Percentiles rank a stretch among this genome's conserved stretches.
Conservation (phyloP, 768 basidiomycete species). For the Cubamyces sp. region DNA sequence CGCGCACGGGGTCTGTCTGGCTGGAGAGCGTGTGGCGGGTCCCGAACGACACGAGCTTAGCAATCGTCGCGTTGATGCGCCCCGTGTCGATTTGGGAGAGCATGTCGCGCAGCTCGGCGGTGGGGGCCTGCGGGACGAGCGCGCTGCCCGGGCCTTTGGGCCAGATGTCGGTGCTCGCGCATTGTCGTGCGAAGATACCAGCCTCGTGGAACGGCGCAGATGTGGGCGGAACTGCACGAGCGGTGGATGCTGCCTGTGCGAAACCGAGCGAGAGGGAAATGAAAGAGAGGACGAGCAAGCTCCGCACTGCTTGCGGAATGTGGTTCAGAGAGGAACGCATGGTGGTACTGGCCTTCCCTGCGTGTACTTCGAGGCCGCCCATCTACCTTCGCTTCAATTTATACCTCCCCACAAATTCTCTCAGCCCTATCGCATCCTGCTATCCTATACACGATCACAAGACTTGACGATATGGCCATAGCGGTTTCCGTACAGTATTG, state of each 20-base stretch:
- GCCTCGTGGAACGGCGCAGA: slow-evolving; percentile 13
- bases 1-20: slow-evolving; percentile 55
- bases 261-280: slow-evolving; percentile 15
- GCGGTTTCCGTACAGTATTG: not conserved
- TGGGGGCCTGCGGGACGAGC: slow-evolving; percentile 47
- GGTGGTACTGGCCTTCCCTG: not conserved
- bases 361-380: not conserved
- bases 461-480: not conserved
- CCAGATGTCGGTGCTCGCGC: slow-evolving; percentile 41
- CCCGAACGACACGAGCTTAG: slow-evolving; percentile 58
- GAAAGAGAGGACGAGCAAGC: slow-evolving; percentile 19
- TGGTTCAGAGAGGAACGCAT: slow-evolving; percentile 12
- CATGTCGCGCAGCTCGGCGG: slow-evolving; percentile 48
- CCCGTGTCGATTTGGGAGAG: slow-evolving; percentile 50
- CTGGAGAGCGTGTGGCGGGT: slow-evolving; percentile 56
- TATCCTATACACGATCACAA: slow-evolving; percentile 13
- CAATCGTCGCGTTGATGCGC: slow-evolving; percentile 51
- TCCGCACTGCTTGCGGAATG: not conserved
- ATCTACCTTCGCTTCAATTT: not conserved
- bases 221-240: not conserved
- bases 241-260: slow-evolving; percentile 5
- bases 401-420: too few species aligned
- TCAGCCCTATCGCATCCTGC: slow-evolving; percentile 1
- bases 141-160: slow-evolving; percentile 51
- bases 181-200: slow-evolving; percentile 25